Percentiles rank a stretch among this genome's conserved stretches.
phyloP scores from a whole-genome alignment of 116 monocot genomes.

The Trichopus zeylanicus region DNA sequence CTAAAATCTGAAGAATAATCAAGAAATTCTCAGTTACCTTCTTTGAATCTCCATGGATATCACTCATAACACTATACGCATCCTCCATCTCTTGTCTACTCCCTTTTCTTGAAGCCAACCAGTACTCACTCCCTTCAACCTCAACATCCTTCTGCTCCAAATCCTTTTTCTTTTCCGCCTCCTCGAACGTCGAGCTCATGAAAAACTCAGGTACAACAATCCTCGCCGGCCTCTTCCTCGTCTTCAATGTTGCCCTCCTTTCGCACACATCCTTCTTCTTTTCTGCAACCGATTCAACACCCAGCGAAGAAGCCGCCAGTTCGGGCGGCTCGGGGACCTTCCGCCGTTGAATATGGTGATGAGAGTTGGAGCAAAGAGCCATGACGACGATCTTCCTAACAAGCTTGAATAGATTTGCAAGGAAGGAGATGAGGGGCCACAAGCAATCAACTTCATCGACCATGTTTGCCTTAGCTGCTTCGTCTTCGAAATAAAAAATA shows the following conservation, averaged over 20 bases:
- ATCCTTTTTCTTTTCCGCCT: constrained; percentile 5
- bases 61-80: constrained; percentile 44
- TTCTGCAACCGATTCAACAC: neutral
- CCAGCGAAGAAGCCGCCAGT: neutral
- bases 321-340: constrained; percentile 12
- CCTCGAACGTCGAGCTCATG: neutral
- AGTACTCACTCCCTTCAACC: constrained; percentile 51
- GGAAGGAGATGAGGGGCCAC: constrained; percentile 14
- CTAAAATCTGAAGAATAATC: too few relatives aligned
- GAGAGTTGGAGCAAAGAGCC: constrained; percentile 13
- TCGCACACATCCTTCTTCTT: neutral
- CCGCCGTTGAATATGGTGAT: constrained; percentile 14
- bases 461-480: constrained; percentile 1
- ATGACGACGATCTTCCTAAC: constrained; percentile 29
- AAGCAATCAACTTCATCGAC: constrained; percentile 5
- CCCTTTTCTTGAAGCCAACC: constrained; percentile 54
- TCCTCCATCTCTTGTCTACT: constrained; percentile 58
- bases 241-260: neutral
- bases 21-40: constrained; percentile 27
- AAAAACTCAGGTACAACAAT: constrained; percentile 25
- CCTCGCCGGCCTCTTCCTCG: constrained; percentile 55
- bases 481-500: neutral
- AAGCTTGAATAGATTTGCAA: constrained; percentile 17
- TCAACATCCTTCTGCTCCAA: constrained; percentile 9
- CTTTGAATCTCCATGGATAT: constrained; percentile 42